These are phyloP conservation scores for Camellia granthamiana DNA, from an alignment of 148 eudicot genomes.

Conservation along the genomic window DNA sequence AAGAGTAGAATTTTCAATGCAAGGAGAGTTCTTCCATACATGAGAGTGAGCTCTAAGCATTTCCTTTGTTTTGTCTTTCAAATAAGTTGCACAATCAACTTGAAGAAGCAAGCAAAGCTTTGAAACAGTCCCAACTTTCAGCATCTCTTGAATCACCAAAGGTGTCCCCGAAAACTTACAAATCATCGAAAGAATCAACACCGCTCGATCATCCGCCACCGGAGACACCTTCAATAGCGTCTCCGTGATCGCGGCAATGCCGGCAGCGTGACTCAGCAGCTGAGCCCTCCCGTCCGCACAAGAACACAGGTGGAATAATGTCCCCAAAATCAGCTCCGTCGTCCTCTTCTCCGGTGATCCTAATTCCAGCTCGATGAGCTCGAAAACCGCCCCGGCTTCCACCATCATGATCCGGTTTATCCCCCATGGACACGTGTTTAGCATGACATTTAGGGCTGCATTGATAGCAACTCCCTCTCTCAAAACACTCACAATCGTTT, in stretches of 20 bases:
- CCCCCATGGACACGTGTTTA: slow-evolving; percentile 36
- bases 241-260: slow-evolving; percentile 38
- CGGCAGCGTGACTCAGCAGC: slow-evolving; percentile 39
- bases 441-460: slow-evolving; percentile 32
- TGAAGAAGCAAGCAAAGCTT: slow-evolving; percentile 43
- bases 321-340: slow-evolving; percentile 32
- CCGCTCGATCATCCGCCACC: slow-evolving; percentile 31
- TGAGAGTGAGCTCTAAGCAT: slow-evolving; percentile 33
- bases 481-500: slow-evolving; percentile 9
- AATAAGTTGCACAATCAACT: slow-evolving; percentile 21
- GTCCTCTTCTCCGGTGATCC: slow-evolving; percentile 30
- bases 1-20: slow-evolving; percentile 20
- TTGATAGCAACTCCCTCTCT: slow-evolving; percentile 21
- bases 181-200: slow-evolving; percentile 30
- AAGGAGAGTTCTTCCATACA: slow-evolving; percentile 46
- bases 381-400: slow-evolving; percentile 32
- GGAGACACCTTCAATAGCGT: slow-evolving; percentile 37
- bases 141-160: slow-evolving; percentile 41
- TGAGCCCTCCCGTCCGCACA: slow-evolving; percentile 46
- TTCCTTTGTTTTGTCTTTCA: slow-evolving; percentile 40
- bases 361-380: slow-evolving; percentile 36
- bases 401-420: slow-evolving; percentile 34
- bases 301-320: slow-evolving; percentile 37
- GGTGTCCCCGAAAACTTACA: slow-evolving; percentile 31
- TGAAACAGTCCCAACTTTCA: slow-evolving; percentile 38